Base-by-base conservation (phyloP, 495 filamentous ascomycete species). In the Xylaria bambusicola region DNA sequence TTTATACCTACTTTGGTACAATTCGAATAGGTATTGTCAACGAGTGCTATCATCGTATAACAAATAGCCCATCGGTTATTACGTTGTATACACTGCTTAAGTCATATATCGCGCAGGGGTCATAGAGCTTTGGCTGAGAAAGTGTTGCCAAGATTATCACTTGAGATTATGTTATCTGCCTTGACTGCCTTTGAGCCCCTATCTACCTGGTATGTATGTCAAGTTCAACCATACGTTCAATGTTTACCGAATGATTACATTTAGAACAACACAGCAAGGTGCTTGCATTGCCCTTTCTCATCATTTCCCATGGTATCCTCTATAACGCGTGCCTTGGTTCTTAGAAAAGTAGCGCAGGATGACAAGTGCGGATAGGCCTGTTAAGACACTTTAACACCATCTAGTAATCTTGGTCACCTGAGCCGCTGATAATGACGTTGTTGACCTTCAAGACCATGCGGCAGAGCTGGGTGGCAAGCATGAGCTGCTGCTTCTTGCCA, bases 381-480 rank as follows among this genome's bases (percentile, higher is more conserved):
- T 0, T 4, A 20, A 6, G 42, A n/a, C 17, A 1, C n/a, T 49
- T n/a, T 12, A 15, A 15, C 17, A n/a, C 45, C 10, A 71, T 78
- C 73, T 93, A 98, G 71, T 88, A 98, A 58, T 98, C 95, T 58
- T 94, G 84, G 56, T 98, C 90, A 31, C 93, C 94, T 56, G 88
- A 88, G 20, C 94, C 95, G 35, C 93, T 85, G 66, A 98, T 89
- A 66, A 98, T 98, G 62, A 98, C 95, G 74, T 97, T 97, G 78
- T 90, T 83, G 72, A 94, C 89, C 86, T 99, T 99, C 57, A 99
- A 84, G 63, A 99, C 94, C 94, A 99, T 99, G 56, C 94, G 87
- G 80, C 95, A 98, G 26, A 99, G 84, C 78, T 99, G 94, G 18
- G 94, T 98, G 15, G 94, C 94, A 52, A 99, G 82, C 73, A 97